Base-by-base conservation (phyloP, 139 green algal species). In the Chlorella vulgaris region DNA sequence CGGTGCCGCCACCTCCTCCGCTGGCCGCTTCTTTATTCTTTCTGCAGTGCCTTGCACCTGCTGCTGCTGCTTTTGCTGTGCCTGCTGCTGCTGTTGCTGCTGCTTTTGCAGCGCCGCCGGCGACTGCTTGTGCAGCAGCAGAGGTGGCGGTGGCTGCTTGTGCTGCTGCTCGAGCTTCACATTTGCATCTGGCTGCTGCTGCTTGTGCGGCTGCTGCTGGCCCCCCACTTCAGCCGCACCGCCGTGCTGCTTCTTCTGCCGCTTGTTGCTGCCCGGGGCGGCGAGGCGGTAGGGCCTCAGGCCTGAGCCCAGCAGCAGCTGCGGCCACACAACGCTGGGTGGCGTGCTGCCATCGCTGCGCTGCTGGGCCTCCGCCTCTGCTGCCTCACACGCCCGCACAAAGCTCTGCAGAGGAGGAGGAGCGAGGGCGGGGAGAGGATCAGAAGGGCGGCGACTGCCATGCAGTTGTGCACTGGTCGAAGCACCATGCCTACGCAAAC, bases 361-460 rank as follows among this genome's bases (percentile, higher is more conserved):
- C 39, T 36, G 35, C 53, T 29, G 38, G 15, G 53, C 68, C 68
- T 60, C 69, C 28, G 22, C 40, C 43, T 51, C 40, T 15, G 31
- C 69, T 8, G 55, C 40, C 60, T 74, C 42, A 29, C 53, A 84
- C 6, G 80, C 70, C 0, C 35, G 36, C 60, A 76, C 77, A 69
- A 83, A 83, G 77, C 77, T 83, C 77, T 83, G 77, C 50, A 69
- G 39, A 6, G 1, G 21, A 1, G 7, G 28, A 68, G 1, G 60
- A 51, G 19, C 35, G 8, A 18, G 2, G 28, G 40, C 8, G 21
- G 8, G 40, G 2, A 3, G 26, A 36, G 43, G 4, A 35, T 26
- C 0, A n/a, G n/a, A n/a, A n/a, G n/a, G n/a, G n/a, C n/a, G n/a
- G n/a, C n/a, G n/a, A n/a, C n/a, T n/a, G n/a, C n/a, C n/a, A n/a